Evolutionary conservation across 306 rosid species (phyloP), one percentile per base, ranked within the genome.

Genomic region (Dalbergia oliveri): DNA sequence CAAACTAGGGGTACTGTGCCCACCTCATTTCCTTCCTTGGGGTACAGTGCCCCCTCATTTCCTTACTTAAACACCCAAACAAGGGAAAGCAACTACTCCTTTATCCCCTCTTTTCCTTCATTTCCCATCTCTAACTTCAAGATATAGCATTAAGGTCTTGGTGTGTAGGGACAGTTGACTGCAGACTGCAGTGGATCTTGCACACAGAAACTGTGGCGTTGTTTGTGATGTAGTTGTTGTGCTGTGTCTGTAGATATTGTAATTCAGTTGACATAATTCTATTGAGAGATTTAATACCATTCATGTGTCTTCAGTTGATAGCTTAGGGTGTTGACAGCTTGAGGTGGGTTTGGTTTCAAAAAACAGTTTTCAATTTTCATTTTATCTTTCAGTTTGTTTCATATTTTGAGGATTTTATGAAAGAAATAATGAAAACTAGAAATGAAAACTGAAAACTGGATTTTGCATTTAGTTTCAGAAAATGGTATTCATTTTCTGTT

Each of bases 221-320:
- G 70, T n/a, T 33, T 34, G 15, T 77, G 58, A 5, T 4, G 41
- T 37, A 37, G 41, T 37, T 37, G 41, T 47, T 65, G 43, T 66
- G 8, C 21, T 14, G 18, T 68, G 23, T 66, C 58, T 66, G n/a
- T 50, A 57, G 50, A 8, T n/a, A 34, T 67, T 5, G 64, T 39
- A 47, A 64, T 51, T 67, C 0, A 6, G 60, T 57, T 8, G 47
- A 21, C 62, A 15, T 26, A 21, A 6, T 15, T 59, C 43, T 44
- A 9, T 43, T 15, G 31, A 60, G 68, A 41, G 68, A 23, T 60
- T 12, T 58, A 73, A 73, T 8, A 57, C 68, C 57, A 73, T 73
- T 76, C 9, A 64, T 13, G 65, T 53, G 73, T 43, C 64, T 76
- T 16, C 26, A 19, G 43, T 71, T 8, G 31, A 8, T 39, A 41